These are phyloP conservation scores for Drechslerella dactyloides DNA, from an alignment of 2,329 filamentous ascomycete species.

Conservation along the genomic window DNA sequence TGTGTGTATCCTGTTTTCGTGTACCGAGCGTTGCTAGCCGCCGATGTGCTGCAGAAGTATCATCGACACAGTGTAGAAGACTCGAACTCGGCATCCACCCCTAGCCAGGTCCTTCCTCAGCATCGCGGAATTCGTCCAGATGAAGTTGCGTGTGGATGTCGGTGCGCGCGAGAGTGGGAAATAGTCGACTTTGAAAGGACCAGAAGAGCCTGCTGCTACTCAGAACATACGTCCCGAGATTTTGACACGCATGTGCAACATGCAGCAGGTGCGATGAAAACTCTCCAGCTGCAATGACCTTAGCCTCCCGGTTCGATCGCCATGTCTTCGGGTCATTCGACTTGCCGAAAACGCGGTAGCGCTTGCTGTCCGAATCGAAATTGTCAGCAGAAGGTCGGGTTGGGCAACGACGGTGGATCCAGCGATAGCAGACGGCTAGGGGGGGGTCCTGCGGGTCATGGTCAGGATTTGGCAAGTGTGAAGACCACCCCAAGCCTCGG, in stretches of 20 bases:
- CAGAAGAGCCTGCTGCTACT: too few species aligned
- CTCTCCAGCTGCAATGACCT: conserved; percentile 16
- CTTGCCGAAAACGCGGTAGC: conserved; percentile 23
- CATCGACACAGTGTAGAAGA: neutral
- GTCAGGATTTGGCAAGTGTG: too few species aligned
- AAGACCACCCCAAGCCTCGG: too few species aligned
- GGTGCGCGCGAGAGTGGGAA: neutral
- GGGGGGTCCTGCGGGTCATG: neutral
- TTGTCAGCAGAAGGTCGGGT: conserved; percentile 20
- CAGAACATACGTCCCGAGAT: too few species aligned
- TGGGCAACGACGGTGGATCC: conserved; percentile 2
- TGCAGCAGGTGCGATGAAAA: conserved; percentile 11
- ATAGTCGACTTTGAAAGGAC: too few species aligned
- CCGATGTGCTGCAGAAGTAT: neutral
- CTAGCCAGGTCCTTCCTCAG: neutral
- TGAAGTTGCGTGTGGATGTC: too few species aligned
- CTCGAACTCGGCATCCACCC: too few species aligned
- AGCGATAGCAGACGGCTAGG: conserved; percentile 8
- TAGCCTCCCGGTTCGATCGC: conserved; percentile 21
- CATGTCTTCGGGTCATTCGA: conserved; percentile 16
- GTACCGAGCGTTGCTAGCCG: neutral
- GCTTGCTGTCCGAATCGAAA: neutral
- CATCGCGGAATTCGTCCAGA: neutral
- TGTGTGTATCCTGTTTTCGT: conserved; percentile 3
- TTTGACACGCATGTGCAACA: too few species aligned